Conservation (phyloP, 2,329 filamentous ascomycete genomes). For the Fusarium ramigenum region DNA sequence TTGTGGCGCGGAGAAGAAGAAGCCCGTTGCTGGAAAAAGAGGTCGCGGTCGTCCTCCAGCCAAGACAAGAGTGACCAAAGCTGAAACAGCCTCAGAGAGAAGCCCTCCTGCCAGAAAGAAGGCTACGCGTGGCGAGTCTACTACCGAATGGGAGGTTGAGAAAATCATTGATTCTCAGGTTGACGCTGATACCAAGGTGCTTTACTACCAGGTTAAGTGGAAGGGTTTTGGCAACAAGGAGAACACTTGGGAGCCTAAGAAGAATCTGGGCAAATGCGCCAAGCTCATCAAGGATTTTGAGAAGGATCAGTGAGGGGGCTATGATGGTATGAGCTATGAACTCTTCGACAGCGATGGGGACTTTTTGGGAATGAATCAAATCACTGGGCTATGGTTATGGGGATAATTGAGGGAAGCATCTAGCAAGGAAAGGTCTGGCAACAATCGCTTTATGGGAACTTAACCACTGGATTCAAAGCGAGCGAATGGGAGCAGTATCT, state of each 20-base stretch:
- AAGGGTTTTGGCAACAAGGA: conserved; percentile 54
- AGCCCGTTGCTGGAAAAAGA: background rate
- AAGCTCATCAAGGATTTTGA: conserved; percentile 52
- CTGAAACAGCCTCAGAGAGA: background rate
- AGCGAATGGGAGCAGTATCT: background rate
- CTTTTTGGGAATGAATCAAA: background rate
- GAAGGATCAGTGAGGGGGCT: background rate
- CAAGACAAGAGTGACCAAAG: conserved; percentile 17
- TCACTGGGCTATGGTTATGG: background rate
- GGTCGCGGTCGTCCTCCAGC: conserved; percentile 20
- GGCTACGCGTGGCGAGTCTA: conserved; percentile 16
- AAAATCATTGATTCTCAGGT: conserved; percentile 54
- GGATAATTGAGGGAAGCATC: background rate
- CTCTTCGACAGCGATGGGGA: background rate
- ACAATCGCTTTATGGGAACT: background rate
- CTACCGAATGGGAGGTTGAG: conserved; percentile 59
- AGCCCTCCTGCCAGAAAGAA: conserved; percentile 11
- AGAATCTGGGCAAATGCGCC: conserved; percentile 53
- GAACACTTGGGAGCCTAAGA: conserved; percentile 65
- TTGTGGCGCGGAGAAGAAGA: background rate
- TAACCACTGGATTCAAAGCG: background rate
- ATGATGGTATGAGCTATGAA: background rate
- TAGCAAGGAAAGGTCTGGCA: background rate
- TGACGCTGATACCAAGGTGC: conserved; percentile 49
- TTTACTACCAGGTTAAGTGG: conserved; percentile 64